Percentiles rank a stretch among this genome's conserved stretches.
These are phyloP conservation scores for Acanthamoeba royreba DNA, from an alignment of 208 protist genomes.

Conservation along the genomic window DNA sequence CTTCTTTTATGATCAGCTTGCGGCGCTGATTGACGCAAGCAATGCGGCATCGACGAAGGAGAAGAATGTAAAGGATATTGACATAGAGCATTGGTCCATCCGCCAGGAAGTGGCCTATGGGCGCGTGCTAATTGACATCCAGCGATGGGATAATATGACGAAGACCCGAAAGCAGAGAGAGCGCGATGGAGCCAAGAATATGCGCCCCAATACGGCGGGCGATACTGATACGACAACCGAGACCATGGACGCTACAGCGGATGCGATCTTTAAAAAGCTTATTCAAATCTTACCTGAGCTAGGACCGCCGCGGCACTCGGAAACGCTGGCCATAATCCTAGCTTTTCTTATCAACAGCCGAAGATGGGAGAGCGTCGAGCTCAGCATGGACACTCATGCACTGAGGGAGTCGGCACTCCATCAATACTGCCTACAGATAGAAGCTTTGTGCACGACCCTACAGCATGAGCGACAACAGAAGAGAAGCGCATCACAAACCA, in stretches of 20 bases:
- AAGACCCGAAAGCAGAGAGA: neutral
- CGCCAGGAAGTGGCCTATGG: neutral
- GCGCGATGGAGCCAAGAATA: neutral
- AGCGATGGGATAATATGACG: neutral
- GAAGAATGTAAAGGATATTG: neutral
- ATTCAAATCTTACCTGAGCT: neutral
- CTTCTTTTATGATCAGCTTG: neutral
- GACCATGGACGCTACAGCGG: no score
- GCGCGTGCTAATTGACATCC: neutral
- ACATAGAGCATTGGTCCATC: neutral
- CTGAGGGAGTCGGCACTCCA: neutral
- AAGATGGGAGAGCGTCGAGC: neutral
- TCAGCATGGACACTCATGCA: neutral
- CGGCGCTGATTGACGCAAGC: neutral
- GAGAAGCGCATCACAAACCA: neutral
- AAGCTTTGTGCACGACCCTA: neutral
- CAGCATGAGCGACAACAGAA: neutral
- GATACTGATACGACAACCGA: neutral
- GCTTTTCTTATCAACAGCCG: neutral
- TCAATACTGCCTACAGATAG: neutral
- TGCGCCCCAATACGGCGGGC: neutral
- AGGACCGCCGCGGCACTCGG: neutral
- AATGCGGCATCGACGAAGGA: neutral
- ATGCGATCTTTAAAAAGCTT: neutral
- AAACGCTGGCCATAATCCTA: neutral